Base-by-base conservation (phyloP, 2,329 filamentous ascomycete genomes). In the Claviceps sp. region DNA sequence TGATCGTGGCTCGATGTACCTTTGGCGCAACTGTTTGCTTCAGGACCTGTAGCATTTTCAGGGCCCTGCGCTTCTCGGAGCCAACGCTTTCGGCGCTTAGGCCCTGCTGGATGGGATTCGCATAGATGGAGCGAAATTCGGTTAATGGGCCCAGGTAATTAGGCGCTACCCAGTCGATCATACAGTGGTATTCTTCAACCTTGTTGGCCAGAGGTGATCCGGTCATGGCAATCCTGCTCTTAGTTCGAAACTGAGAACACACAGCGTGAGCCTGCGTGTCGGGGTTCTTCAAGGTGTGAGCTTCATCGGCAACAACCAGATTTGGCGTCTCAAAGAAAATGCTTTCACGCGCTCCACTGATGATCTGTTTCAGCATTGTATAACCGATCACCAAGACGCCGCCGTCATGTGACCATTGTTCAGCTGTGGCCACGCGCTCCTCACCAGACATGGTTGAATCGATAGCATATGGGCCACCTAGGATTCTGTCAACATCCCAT, bases 131-230 rank as follows among this genome's bases (percentile, higher is more conserved):
- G 20, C 73, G 76, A 64, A 96, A 96, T 60, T 90, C 84, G 0
- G 66, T 60, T 9, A 75, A 66, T 3, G 78, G 74, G 0, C 88
- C 89, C 2, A 95, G 73, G 62, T 87, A 95, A 24, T 79, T 80
- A 0, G 87, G 86, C 1, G 87, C 83, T 49, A 93, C 81, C 88
- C 89, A 95, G 56, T 90, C 78, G 53, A 95, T 84, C 79, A 95
- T 87, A n/a, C 82, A 71, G 61, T 84, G 89, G 61, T 95, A 95
- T 60, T 96, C 90, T 30, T 77, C 71, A 0, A 95, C 80, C 49
- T 88, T 86, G 62, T 95, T 96, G 4, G 87, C 82, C 49, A 96
- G 71, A 0, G 90, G 90, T 0, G 89, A 91, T 0, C 89, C 90
- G 0, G 89, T 95, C 55, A 96, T 72, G 5, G 89, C 90, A 57